Percentiles rank a stretch among this genome's conserved stretches.
phyloP scores from a whole-genome alignment of 257 asterid species.

The Petrea volubilis region DNA sequence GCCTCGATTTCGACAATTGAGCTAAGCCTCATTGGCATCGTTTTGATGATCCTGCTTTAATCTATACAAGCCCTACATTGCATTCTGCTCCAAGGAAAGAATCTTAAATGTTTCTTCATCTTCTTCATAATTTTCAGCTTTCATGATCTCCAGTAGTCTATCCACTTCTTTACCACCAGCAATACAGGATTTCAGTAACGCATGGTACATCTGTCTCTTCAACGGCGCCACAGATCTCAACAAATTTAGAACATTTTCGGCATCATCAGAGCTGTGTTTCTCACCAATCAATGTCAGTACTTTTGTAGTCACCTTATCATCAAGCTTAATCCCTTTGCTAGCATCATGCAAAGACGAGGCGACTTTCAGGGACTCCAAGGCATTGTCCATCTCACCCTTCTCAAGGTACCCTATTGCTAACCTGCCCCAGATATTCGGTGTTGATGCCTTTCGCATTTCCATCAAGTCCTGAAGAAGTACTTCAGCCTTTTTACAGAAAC shows the following conservation, averaged over 20 bases:
- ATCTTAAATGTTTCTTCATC: slow-evolving; percentile 53
- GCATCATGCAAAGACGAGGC: slow-evolving; percentile 43
- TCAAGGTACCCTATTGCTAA: slow-evolving; percentile 62
- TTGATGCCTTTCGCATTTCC: slow-evolving; percentile 38
- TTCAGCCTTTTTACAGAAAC: slow-evolving; percentile 61
- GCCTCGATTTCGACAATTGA: no score
- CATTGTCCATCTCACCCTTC: slow-evolving; percentile 45
- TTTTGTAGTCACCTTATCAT: slow-evolving; percentile 33
- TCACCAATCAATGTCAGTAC: slow-evolving; percentile 40
- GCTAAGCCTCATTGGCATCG: no score
- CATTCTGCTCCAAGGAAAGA: slow-evolving; percentile 29
- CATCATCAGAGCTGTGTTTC: slow-evolving; percentile 43
- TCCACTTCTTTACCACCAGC: slow-evolving; percentile 40
- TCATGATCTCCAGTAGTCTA: slow-evolving; percentile 40
- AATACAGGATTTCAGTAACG: slow-evolving; percentile 38
- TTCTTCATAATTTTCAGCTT: slow-evolving; percentile 43
- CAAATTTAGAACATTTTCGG: slow-evolving; percentile 28
- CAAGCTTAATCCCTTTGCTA: slow-evolving; percentile 36
- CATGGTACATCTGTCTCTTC: slow-evolving; percentile 43
- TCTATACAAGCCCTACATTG: neutral
- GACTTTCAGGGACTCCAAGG: slow-evolving; percentile 46
- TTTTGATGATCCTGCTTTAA: no score
- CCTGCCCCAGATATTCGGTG: slow-evolving; percentile 54
- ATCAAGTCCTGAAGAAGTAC: slow-evolving; percentile 45
- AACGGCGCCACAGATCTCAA: slow-evolving; percentile 37